phyloP scores from a whole-genome alignment of 2,329 filamentous ascomycete genomes.

The Colletotrichum lindemuthianum region DNA sequence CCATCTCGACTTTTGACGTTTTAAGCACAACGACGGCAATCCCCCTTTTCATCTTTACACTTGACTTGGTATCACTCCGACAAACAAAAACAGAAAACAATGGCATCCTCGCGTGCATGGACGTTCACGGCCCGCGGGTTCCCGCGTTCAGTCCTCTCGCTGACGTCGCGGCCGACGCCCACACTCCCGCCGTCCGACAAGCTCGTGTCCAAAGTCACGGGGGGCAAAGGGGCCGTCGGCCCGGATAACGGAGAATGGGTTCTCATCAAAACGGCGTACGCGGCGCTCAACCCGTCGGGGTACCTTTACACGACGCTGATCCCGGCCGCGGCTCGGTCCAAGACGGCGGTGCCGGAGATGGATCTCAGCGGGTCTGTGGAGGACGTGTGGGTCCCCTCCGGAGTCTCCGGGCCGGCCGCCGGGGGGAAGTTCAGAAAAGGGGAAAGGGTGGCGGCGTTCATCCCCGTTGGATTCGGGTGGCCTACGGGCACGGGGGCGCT shows the following conservation, averaged over 20 bases:
- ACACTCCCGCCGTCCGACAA: constrained; percentile 39
- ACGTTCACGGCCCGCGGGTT: constrained; percentile 43
- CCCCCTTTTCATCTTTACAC: neutral
- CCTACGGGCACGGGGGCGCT: constrained; percentile 51
- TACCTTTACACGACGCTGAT: constrained; percentile 53
- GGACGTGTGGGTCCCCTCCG: constrained; percentile 45
- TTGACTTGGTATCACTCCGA: neutral
- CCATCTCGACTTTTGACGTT: too few relatives aligned
- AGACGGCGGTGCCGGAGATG: constrained; percentile 51
- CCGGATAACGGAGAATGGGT: constrained; percentile 45
- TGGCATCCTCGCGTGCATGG: constrained; percentile 41
- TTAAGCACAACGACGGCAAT: too few relatives aligned
- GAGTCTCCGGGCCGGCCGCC: constrained; percentile 1
- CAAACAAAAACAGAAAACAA: neutral
- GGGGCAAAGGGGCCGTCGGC: constrained; percentile 41
- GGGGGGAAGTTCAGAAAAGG: constrained; percentile 41
- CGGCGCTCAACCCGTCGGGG: constrained; percentile 57
- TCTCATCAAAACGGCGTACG: constrained; percentile 52
- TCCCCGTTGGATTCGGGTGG: constrained; percentile 46
- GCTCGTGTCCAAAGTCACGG: constrained; percentile 33
- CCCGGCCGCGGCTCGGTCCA: constrained; percentile 49
- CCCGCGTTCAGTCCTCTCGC: constrained; percentile 41
- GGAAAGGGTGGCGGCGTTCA: constrained; percentile 50
- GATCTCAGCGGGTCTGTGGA: constrained; percentile 55
- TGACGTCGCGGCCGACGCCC: constrained; percentile 39